Conservation (phyloP, 208 protist species). For the Leishmania lainsoni region DNA sequence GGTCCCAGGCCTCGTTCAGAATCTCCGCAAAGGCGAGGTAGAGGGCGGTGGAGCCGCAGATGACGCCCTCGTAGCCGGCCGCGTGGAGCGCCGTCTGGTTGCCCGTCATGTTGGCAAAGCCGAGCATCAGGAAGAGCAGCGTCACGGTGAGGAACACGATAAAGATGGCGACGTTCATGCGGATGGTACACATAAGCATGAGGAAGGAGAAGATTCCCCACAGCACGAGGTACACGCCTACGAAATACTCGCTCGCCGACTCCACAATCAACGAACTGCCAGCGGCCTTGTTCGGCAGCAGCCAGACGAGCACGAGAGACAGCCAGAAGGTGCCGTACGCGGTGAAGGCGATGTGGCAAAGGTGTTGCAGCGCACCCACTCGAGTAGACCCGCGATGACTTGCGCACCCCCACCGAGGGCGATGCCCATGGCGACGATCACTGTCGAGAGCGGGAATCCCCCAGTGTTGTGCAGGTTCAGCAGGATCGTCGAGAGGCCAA, state of each 20-base stretch:
- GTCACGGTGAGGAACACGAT: conserved; percentile 35
- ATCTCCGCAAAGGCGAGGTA: conserved; percentile 58
- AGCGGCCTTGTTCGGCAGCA: conserved; percentile 33
- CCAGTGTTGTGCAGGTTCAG: conserved; percentile 59
- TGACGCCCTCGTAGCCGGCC: conserved; percentile 49
- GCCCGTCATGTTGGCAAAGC: conserved; percentile 16
- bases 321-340: conserved; percentile 67
- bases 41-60: conserved; percentile 51
- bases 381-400: conserved; percentile 61
- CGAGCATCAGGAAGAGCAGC: conserved; percentile 32
- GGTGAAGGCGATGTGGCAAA: conserved; percentile 52
- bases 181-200: conserved; percentile 32
- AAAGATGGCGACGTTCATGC: conserved; percentile 35
- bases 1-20: conserved; percentile 49
- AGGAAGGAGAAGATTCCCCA: conserved; percentile 37
- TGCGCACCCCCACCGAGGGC: conserved; percentile 55
- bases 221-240: conserved; percentile 23
- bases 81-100: conserved; percentile 25
- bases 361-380: conserved; percentile 50
- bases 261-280: background rate
- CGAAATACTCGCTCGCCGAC: conserved; percentile 12
- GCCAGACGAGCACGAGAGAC: conserved; percentile 42
- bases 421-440: conserved; percentile 46
- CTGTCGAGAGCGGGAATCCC: conserved; percentile 34
- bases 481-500: conserved; percentile 68